Conservation (phyloP, 805 yeast species). For the Candida orba region DNA sequence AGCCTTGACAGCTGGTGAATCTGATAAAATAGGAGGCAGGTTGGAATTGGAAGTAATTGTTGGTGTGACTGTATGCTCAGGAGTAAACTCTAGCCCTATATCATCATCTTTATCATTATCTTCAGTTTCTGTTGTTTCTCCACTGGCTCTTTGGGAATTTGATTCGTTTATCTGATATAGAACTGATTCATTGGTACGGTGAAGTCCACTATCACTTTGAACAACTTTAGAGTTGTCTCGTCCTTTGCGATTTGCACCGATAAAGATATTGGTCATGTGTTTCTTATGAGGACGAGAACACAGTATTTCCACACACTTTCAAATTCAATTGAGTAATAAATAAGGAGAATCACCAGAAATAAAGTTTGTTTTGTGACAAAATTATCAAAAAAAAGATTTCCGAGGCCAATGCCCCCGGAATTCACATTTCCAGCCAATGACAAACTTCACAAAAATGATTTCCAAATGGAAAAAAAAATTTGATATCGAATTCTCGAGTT, state of each 20-base stretch:
- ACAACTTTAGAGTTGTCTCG: too few species aligned
- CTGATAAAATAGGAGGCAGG: conserved; percentile 7
- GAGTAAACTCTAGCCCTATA: conserved; percentile 3
- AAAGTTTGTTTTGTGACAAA: not conserved
- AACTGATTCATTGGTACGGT: too few species aligned
- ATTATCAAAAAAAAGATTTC: not conserved
- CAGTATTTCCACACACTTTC: not conserved
- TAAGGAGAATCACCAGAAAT: too few species aligned
- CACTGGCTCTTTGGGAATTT: conserved; percentile 1
- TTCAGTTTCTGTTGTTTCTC: conserved; percentile 1
- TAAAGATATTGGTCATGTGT: not conserved
- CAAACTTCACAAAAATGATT: conserved; percentile 8
- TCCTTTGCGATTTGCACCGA: not conserved
- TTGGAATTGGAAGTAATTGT: not conserved
- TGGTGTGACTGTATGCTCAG: conserved; percentile 4
- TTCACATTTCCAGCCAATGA: conserved; percentile 9
- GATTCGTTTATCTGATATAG: conserved; percentile 4
- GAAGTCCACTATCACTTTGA: too few species aligned
- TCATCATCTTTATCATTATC: not conserved
- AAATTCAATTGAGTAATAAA: not conserved
- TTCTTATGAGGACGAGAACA: not conserved
- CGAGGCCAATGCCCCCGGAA: not conserved
- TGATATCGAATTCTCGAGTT: not conserved
- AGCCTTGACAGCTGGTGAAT: conserved; percentile 7
- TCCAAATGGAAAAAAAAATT: conserved; percentile 6